phyloP scores from a whole-genome alignment of 352 stramenopile species.

The Phytophthora parvispora region DNA sequence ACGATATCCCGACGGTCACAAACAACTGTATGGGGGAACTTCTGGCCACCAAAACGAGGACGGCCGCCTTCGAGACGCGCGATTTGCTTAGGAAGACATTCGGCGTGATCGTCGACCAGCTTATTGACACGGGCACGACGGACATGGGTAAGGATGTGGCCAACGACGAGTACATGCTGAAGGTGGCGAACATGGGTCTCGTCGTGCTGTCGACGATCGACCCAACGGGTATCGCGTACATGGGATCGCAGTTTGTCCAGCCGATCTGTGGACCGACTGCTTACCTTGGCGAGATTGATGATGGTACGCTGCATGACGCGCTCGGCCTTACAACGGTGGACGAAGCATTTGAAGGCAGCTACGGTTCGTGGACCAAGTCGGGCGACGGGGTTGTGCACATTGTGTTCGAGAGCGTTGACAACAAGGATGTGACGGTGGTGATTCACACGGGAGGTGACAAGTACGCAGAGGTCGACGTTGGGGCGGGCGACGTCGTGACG shows the following conservation, averaged over 20 bases:
- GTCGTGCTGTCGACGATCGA: conserved; percentile 37
- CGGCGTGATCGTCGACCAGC: conserved; percentile 12
- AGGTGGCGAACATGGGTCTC: conserved; percentile 36
- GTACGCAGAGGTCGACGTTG: conserved; percentile 19
- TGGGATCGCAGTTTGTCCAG: conserved; percentile 43
- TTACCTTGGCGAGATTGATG: conserved; percentile 35
- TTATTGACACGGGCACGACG: conserved; percentile 7
- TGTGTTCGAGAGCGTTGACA: conserved; percentile 19
- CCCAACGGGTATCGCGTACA: conserved; percentile 37
- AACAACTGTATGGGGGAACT: conserved; percentile 21
- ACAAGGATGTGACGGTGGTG: conserved; percentile 16
- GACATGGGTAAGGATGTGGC: conserved; percentile 16
- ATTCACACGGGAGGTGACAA: conserved; percentile 20
- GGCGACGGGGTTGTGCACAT: conserved; percentile 29
- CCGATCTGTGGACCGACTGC: conserved; percentile 37
- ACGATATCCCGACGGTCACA: conserved; percentile 18
- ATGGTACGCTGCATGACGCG: conserved; percentile 19
- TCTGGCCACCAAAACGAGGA: conserved; percentile 6
- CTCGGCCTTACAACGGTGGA: conserved; percentile 14
- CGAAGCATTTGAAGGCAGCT: conserved; percentile 29
- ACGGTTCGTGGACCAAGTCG: conserved; percentile 26
- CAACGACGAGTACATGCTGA: conserved; percentile 37
- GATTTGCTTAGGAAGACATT: conserved; percentile 22
- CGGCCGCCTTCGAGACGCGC: conserved; percentile 12
- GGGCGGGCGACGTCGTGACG: conserved; percentile 4